Conservation (phyloP, 1,284 basidiomycete genomes). For the Fomitopsis palustris region DNA sequence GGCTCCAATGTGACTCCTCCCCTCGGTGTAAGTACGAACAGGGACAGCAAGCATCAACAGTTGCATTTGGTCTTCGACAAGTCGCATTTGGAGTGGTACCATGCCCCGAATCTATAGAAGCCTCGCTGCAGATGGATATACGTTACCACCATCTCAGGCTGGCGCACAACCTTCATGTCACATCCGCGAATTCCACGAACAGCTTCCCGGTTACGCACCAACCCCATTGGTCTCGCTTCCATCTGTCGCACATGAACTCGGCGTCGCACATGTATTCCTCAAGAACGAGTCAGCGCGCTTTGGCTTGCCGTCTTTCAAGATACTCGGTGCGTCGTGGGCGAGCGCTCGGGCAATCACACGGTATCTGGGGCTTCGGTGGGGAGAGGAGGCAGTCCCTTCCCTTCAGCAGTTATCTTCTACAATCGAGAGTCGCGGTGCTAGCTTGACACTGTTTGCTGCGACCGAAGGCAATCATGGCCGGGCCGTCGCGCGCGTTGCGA, state of each 20-base stretch:
- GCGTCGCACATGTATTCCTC: background rate
- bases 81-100: too few relatives aligned
- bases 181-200: conserved; percentile 1
- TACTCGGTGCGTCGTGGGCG: conserved; percentile 9
- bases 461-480: conserved; percentile 10
- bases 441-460: conserved; percentile 5
- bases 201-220: conserved; percentile 1
- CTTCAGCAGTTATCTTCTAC: background rate
- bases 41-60: too few relatives aligned
- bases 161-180: background rate
- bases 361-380: background rate
- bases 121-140: background rate
- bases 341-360: background rate
- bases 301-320: conserved; percentile 7
- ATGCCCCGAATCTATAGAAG: background rate
- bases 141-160: background rate
- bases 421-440: background rate
- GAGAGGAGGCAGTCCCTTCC: background rate
- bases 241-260: background rate
- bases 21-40: too few relatives aligned
- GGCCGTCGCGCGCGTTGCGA: conserved; percentile 6
- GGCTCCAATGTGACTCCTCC: too few relatives aligned
- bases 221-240: conserved; percentile 3
- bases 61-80: too few relatives aligned
- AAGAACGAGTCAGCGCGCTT: conserved; percentile 8